Base-by-base conservation (phyloP, 805 yeast species). In the Barnettozyma vustinii region DNA sequence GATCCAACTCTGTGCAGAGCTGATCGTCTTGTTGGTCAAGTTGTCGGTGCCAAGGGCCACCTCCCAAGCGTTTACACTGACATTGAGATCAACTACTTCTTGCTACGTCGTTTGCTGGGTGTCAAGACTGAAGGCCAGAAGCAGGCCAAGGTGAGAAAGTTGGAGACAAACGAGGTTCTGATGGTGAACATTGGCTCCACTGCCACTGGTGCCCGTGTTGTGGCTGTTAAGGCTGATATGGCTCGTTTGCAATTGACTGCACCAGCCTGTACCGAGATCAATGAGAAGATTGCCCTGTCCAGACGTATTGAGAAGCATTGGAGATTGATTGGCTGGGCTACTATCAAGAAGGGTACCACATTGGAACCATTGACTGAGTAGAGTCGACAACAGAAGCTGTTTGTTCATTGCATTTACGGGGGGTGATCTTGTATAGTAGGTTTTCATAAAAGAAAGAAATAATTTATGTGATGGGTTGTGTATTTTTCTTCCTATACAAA, bases 291-390 rank as follows among this genome's bases (percentile, higher is more conserved):
- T 70, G 99, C 99, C 37, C 76, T 94, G 65, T 90, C 97, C 41
- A 87, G 99, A 80, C 91, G 99, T 81, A 94, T 94, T 62, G 99
- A 94, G 69, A 92, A 92, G 81, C 99, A 94, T 72, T 94, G 97
- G 96, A 94, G 99, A 80, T 79, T 94, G 69, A 94, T 94, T 74
- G 99, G 99, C 63, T 94, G 99, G 99, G 99, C 99, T 61, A 90
- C 96, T 45, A 92, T 91, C 68, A 87, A 87, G 73, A 89, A 87
- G 73, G 97, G 97, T 72, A 84, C 91, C 52, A 84, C 91, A 50
- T 78, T 87, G 67, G 95, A 87, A 65, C 94, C 94, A 59, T 72
- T 82, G 33, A 42, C 52, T 44, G 52, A 49, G 20, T 48, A 39
- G 15, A n/a, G 5, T 23, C 10, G 27, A 21, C 7, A 4, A 20